Evolutionary conservation across 768 basidiomycete species (phyloP).

Genomic region (Phaffia tasmanica): DNA sequence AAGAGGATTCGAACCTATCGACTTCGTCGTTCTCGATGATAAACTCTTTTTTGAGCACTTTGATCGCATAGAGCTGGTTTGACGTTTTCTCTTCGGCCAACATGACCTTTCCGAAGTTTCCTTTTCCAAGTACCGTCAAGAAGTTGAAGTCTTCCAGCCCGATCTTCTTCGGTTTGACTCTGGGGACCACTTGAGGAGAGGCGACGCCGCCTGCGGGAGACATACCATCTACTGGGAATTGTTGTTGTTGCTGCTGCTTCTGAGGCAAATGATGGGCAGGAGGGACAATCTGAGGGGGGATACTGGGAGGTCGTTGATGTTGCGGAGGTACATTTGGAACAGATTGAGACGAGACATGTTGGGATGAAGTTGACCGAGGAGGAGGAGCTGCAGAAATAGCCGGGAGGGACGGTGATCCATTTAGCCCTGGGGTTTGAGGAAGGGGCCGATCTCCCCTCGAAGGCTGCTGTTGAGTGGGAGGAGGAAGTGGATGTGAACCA

Average conservation of each 20-base stretch:
- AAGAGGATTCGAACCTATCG: conserved; percentile 58
- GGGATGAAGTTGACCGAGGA: conserved; percentile 1
- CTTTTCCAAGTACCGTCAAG: conserved; percentile 93
- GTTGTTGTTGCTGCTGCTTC: conserved; percentile 18
- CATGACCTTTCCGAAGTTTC: conserved; percentile 99
- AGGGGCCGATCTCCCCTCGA: conserved; percentile 10
- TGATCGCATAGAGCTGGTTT: conserved; percentile 88
- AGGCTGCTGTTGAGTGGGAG: conserved; percentile 5
- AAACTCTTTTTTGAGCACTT: conserved; percentile 99
- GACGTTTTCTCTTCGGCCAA: conserved; percentile 94
- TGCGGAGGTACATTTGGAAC: conserved; percentile 25
- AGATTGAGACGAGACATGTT: conserved; percentile 14
- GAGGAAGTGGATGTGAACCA: not conserved
- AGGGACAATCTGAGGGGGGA: conserved; percentile 27
- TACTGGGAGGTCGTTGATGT: conserved; percentile 26
- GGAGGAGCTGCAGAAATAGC: not conserved
- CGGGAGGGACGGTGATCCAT: not conserved
- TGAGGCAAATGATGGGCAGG: conserved; percentile 14
- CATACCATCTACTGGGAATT: conserved; percentile 1
- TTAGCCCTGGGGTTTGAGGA: conserved; percentile 16
- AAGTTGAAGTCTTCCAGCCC: conserved; percentile 99
- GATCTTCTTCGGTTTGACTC: conserved; percentile 50
- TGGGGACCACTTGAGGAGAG: conserved; percentile 36
- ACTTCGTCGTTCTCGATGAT: conserved; percentile 99
- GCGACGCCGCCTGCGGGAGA: conserved; percentile 9